Evolutionary conservation across 2,329 filamentous ascomycete species (phyloP).

Genomic region (Ascochyta viciae-villosae): DNA sequence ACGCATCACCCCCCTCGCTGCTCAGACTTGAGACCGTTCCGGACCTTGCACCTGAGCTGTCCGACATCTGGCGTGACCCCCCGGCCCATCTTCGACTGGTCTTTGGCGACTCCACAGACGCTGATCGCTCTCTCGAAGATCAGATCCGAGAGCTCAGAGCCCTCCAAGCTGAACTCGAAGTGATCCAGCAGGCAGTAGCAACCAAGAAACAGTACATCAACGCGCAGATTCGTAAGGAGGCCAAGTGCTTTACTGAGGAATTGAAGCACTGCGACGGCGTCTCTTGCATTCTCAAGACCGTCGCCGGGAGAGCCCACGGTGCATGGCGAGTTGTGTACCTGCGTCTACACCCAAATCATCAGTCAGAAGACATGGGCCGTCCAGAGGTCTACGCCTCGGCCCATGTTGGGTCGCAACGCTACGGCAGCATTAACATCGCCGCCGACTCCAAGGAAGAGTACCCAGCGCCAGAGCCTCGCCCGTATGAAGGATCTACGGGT

Average conservation of each 20-base stretch:
- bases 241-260: constrained; percentile 47
- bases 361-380: constrained; percentile 35
- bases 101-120: constrained; percentile 19
- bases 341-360: constrained; percentile 34
- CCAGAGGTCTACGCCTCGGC: constrained; percentile 32
- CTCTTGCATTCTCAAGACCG: constrained; percentile 51
- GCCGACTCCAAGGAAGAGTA: constrained; percentile 17
- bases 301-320: constrained; percentile 46
- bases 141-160: constrained; percentile 51
- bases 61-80: constrained; percentile 48
- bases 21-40: constrained; percentile 46
- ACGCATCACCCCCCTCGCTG: constrained; percentile 44
- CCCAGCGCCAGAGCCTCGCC: constrained; percentile 13
- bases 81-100: constrained; percentile 43
- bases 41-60: constrained; percentile 36
- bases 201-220: constrained; percentile 47
- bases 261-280: constrained; percentile 53
- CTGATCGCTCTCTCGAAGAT: constrained; percentile 41
- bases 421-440: constrained; percentile 24
- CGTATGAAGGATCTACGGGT: constrained; percentile 20
- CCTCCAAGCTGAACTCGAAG: constrained; percentile 49
- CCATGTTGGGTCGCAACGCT: constrained; percentile 25
- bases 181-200: constrained; percentile 48
- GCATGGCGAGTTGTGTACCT: constrained; percentile 42
- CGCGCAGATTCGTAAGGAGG: constrained; percentile 38